Evolutionary conservation across 2,329 filamentous ascomycete species (phyloP).

Genomic region (Pseudocercospora vitis): DNA sequence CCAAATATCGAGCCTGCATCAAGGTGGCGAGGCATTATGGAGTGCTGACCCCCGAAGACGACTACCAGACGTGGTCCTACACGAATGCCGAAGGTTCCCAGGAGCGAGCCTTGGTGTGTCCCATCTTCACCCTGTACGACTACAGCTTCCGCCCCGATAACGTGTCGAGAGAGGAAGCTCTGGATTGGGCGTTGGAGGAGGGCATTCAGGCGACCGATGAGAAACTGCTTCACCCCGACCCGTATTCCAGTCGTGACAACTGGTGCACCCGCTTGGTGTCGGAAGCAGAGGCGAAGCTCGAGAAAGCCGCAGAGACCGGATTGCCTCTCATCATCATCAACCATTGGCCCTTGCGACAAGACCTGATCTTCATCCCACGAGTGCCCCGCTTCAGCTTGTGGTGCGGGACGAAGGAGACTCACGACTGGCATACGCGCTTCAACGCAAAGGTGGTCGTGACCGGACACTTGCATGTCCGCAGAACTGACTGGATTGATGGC

Average conservation of each 20-base stretch:
- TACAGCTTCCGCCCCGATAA: slow-evolving; percentile 57
- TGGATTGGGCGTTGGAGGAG: slow-evolving; percentile 49
- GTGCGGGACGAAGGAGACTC: slow-evolving; percentile 51
- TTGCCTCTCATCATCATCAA: slow-evolving; percentile 46
- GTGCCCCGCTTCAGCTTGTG: slow-evolving; percentile 49
- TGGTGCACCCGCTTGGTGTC: slow-evolving; percentile 48
- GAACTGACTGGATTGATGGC: slow-evolving; percentile 50
- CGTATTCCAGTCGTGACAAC: slow-evolving; percentile 45
- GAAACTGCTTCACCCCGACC: slow-evolving; percentile 47
- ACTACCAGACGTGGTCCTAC: slow-evolving; percentile 51
- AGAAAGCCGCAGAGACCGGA: slow-evolving; percentile 33
- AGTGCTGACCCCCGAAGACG: slow-evolving; percentile 58
- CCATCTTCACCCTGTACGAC: slow-evolving; percentile 61
- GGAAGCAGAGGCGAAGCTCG: slow-evolving; percentile 45
- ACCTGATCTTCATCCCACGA: slow-evolving; percentile 45
- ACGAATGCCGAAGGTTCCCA: slow-evolving; percentile 47
- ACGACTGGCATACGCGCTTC: slow-evolving; percentile 49
- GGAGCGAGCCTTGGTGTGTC: slow-evolving; percentile 52
- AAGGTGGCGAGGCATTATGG: slow-evolving; percentile 54
- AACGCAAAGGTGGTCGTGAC: slow-evolving; percentile 50
- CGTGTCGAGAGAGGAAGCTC: slow-evolving; percentile 50
- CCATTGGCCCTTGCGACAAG: slow-evolving; percentile 50
- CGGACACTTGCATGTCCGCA: slow-evolving; percentile 48
- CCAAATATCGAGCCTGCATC: slow-evolving; percentile 57
- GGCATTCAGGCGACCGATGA: slow-evolving; percentile 50